Base-by-base conservation (phyloP, 1,284 basidiomycete genomes). In the Tylopilus orsonianus region DNA sequence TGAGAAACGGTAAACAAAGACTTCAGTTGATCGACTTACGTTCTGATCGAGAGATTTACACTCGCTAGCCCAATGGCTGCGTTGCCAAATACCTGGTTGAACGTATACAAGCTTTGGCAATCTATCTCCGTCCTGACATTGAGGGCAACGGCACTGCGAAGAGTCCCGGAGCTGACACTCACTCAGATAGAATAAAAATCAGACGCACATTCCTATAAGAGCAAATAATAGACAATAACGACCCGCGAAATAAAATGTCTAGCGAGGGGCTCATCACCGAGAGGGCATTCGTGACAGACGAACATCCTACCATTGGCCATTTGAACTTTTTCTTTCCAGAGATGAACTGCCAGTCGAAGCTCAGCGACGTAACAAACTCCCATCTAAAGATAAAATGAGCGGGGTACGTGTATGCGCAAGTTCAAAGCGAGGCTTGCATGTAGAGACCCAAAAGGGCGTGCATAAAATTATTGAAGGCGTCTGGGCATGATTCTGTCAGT, bases 31-130 rank as follows among this genome's bases (percentile, higher is more conserved):
- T 19, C 4, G 5, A 72, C 81, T 52, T 65, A 85, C 82, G 87
- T 89, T 59, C 87, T 73, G 42, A 90, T 73, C 5, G 86, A 87
- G n/a, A 90, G 74, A 60, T 90, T 89, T 60, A 89, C 80, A 59
- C 85, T 88, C 8, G 87, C 85, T 4, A 89, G 71, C 9, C 87
- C 87, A 36, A 88, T 80, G 6, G 87, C 71, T 7, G 81, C 75
- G 64, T 87, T 87, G 10, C 87, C 87, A 45, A 83, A 64, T 48
- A 84, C 73, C 70, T 83, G 79, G 55, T 86, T 87, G 65, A 86
- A 87, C 0, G 84, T 87, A 65, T 88, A 90, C 20, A 90, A 64
- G 2, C 73, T 50, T 24, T 66, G 64, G 37, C 64, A 66, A 33
- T 66, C 36, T 14, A 69, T 58, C 47, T 69, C 51, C 16, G 48